Percentiles rank a stretch among this genome's conserved stretches.
Evolutionary conservation across 768 basidiomycete genomes (phyloP).

Genomic region (Hericium coralloides): DNA sequence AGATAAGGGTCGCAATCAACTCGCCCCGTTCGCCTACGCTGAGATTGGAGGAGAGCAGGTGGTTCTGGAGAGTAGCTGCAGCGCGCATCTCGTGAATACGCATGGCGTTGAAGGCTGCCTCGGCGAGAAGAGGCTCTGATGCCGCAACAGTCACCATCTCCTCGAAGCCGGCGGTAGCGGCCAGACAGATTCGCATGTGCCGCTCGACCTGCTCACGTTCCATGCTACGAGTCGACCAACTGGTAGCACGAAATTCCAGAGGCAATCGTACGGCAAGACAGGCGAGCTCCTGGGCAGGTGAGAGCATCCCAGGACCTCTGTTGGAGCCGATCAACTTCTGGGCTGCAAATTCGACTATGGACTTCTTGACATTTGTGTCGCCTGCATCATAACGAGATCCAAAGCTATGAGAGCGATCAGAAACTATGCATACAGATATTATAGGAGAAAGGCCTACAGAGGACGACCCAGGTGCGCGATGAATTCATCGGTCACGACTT

Average conservation of each 20-base stretch:
- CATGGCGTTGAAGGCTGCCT: constrained; percentile 18
- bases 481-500: constrained; percentile 12
- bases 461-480: constrained; percentile 19
- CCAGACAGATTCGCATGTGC: constrained; percentile 23
- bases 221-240: constrained; percentile 1
- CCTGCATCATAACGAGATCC: constrained; percentile 9
- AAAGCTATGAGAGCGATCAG: constrained; percentile 6
- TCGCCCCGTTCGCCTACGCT: constrained; percentile 19
- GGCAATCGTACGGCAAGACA: constrained; percentile 17
- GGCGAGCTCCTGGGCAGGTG: background rate
- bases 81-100: background rate
- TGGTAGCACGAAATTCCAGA: constrained; percentile 21
- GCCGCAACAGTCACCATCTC: constrained; percentile 16
- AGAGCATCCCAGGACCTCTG: too few species aligned
- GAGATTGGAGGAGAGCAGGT: constrained; percentile 6
- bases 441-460: constrained; percentile 13
- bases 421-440: background rate
- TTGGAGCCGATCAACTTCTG: constrained; percentile 1
- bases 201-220: constrained; percentile 22
- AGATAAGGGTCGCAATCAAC: constrained; percentile 12
- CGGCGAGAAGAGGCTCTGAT: constrained; percentile 23
- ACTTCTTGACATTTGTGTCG: background rate
- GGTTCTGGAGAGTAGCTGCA: background rate
- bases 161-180: constrained; percentile 13
- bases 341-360: constrained; percentile 7